These are phyloP conservation scores for Saposhnikovia divaricata DNA, from an alignment of 129 eudicot species.

Conservation along the genomic window DNA sequence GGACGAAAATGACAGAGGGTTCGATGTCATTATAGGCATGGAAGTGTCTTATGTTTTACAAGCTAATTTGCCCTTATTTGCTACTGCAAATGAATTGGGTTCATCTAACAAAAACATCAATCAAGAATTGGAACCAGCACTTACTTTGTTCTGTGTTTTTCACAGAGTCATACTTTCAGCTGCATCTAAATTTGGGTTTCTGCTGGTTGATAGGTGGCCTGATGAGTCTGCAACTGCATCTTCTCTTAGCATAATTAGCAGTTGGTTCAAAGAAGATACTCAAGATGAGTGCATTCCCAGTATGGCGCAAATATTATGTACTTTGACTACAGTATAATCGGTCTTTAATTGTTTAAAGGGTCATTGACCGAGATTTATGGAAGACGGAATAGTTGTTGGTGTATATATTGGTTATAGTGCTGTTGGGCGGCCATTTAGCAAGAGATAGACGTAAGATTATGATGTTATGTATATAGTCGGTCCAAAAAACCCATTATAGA, in stretches of 20 bases:
- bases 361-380: too few relatives aligned
- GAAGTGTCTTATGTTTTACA: constrained; percentile 69
- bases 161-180: constrained; percentile 72
- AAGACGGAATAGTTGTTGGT: background rate
- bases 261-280: constrained; percentile 42
- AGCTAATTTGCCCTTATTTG: constrained; percentile 61
- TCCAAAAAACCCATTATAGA: too few relatives aligned
- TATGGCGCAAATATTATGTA: constrained; percentile 63
- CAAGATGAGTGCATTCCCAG: constrained; percentile 31
- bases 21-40: constrained; percentile 75
- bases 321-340: constrained; percentile 29
- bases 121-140: constrained; percentile 27
- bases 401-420: too few relatives aligned
- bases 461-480: too few relatives aligned
- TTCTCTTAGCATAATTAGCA: constrained; percentile 25
- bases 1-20: constrained; percentile 40
- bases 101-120: constrained; percentile 17
- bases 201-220: constrained; percentile 70
- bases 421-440: too few relatives aligned
- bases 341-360: background rate
- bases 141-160: constrained; percentile 59
- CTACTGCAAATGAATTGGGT: constrained; percentile 60
- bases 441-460: too few relatives aligned
- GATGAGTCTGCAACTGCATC: constrained; percentile 5
- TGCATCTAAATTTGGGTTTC: constrained; percentile 61